Conservation (phyloP, 306 rosid species). For the Castanea mollissima region DNA sequence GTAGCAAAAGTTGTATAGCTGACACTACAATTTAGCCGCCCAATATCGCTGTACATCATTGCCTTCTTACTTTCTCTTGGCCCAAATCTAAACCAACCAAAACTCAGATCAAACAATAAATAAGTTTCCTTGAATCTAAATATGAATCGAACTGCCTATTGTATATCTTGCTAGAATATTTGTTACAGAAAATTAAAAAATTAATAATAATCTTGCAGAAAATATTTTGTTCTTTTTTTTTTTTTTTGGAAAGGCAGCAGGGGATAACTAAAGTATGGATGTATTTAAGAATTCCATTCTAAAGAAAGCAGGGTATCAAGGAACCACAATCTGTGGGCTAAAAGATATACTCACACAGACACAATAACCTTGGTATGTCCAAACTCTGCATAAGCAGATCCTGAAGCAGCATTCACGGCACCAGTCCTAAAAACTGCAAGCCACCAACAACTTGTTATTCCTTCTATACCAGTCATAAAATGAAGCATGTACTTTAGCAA, state of each 20-base stretch:
- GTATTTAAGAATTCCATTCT: not conserved
- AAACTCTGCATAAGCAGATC: constrained; percentile 96
- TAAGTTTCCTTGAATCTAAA: not conserved
- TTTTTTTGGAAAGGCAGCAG: too few species aligned
- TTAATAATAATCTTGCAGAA: not conserved
- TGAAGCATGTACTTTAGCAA: not conserved
- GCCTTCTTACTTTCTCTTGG: constrained; percentile 99
- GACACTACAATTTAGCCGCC: constrained; percentile 86
- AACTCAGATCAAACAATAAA: not conserved
- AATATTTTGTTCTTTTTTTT: too few species aligned
- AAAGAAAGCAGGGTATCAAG: constrained; percentile 8
- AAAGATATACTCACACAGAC: constrained; percentile 76
- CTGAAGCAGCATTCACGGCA: constrained; percentile 94
- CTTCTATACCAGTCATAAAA: not conserved
- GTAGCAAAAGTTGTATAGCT: constrained; percentile 82
- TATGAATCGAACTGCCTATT: not conserved
- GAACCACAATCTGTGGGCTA: not conserved
- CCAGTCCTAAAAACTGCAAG: constrained; percentile 87
- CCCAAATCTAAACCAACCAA: constrained; percentile 64
- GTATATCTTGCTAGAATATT: not conserved
- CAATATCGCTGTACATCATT: constrained; percentile 83
- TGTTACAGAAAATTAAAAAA: not conserved
- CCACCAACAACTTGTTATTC: constrained; percentile 8
- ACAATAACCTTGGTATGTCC: constrained; percentile 96
- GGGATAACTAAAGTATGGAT: not conserved